Evolutionary conservation across 2,329 filamentous ascomycete species (phyloP), one percentile per base, ranked within the genome.

Genomic region (Paecilomyces dactylethromorphus): DNA sequence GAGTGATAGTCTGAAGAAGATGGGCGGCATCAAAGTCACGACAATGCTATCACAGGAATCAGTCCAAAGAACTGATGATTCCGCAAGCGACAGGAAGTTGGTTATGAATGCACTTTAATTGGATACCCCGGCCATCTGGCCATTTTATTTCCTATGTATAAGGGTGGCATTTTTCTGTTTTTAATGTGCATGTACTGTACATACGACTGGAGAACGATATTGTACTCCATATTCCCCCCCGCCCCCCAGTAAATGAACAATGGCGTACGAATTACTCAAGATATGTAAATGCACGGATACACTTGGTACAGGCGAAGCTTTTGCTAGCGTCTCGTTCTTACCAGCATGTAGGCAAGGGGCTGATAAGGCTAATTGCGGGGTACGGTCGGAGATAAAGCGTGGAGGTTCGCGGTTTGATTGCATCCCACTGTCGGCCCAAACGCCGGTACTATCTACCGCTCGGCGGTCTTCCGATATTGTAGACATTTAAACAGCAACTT

Each of bases 31-130:
- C 22, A 56, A 39, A 26, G 54, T 56, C n/a, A 56, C 54, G 33
- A 56, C 54, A 18, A 35, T 39, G 10, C 26, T 56, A 22, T 56
- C 54, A 29, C 54, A 56, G 15, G 31, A 56, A 33, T 56, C 54
- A 6, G 10, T 45, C 18, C 21, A 32, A 13, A n/a, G 33, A 39
- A 13, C 22, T 8, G 50, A 49, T 49, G 54, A 56, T 32, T n/a
- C 32, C 15, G 33, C 31, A 32, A 56, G 54, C 32, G 35, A 24
- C 32, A 21, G 21, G 35, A 26, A 56, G 33, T 49, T 56, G 32
- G 33, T 56, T 52, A 24, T 52, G 50, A 52, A 52, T 52, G 22
- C 50, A 29, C 26, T 52, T 24, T 52, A 52, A 52, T 3, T 52
- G 50, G 50, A 52, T 54, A 32, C 53, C 26, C 31, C 15, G 53